Percentiles rank a stretch among this genome's conserved stretches.
These are phyloP conservation scores for Pilasporangium apinafurcum DNA, from an alignment of 352 stramenopile genomes.

Conservation along the genomic window DNA sequence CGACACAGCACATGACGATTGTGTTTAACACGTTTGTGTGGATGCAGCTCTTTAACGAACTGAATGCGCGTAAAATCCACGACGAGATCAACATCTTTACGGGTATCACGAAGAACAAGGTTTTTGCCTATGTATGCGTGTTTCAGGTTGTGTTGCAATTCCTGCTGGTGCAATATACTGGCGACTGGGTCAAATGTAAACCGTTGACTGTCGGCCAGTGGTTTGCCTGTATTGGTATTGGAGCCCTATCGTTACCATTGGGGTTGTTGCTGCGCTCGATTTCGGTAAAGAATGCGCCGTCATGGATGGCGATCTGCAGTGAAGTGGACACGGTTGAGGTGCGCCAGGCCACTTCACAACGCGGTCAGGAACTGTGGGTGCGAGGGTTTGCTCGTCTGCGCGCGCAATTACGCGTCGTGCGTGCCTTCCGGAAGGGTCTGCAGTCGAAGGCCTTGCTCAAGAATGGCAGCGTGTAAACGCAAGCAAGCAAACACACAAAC, in stretches of 20 bases:
- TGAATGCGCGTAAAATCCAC: conserved; percentile 81
- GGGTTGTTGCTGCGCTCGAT: conserved; percentile 47
- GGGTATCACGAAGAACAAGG: conserved; percentile 85
- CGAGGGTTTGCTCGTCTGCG: conserved; percentile 41
- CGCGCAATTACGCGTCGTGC: conserved; percentile 57
- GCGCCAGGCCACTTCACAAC: conserved; percentile 17
- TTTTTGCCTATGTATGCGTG: conserved; percentile 91
- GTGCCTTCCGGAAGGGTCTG: conserved; percentile 56
- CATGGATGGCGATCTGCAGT: conserved; percentile 48
- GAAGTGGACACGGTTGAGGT: conserved; percentile 37
- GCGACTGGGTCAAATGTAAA: conserved; percentile 54
- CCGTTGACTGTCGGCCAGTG: conserved; percentile 33
- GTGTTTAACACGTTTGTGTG: conserved; percentile 98
- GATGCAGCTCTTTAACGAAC: conserved; percentile 89
- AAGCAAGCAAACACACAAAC: no score
- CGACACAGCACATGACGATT: conserved; percentile 91
- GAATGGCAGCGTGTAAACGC: no score
- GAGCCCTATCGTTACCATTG: conserved; percentile 38
- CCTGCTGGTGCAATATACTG: conserved; percentile 94
- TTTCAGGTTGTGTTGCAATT: conserved; percentile 89
- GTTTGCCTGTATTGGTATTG: conserved; percentile 52
- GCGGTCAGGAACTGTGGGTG: conserved; percentile 51
- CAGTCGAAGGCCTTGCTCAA: conserved; percentile 14
- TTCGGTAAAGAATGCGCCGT: conserved; percentile 48
- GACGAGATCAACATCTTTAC: conserved; percentile 94